phyloP scores from a whole-genome alignment of 2,329 filamentous ascomycete species.

The Pseudogymnoascus sp. region DNA sequence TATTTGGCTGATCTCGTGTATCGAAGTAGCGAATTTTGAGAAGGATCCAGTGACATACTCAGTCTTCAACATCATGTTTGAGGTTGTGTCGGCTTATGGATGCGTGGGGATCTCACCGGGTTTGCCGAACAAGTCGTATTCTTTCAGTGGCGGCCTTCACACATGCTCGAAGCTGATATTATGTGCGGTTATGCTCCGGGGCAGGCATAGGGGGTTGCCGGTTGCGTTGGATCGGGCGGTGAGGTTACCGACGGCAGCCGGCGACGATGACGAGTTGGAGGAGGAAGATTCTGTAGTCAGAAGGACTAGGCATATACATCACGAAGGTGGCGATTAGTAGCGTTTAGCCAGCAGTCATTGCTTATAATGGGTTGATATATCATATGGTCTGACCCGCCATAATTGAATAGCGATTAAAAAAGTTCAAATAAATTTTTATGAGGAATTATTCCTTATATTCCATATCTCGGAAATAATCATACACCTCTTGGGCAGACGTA shows the following conservation, averaged over 20 bases:
- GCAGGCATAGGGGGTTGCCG: slow-evolving; percentile 46
- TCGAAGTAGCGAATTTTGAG: slow-evolving; percentile 59
- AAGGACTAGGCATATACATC: background rate
- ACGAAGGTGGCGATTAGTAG: background rate
- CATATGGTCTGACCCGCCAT: background rate
- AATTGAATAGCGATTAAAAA: background rate
- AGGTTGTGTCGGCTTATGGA: slow-evolving; percentile 82
- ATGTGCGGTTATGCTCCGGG: slow-evolving; percentile 46
- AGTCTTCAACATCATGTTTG: slow-evolving; percentile 68
- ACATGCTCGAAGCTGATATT: slow-evolving; percentile 53
- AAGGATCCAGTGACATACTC: background rate
- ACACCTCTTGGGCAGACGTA: background rate
- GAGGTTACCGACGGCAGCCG: slow-evolving; percentile 30
- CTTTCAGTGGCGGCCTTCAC: slow-evolving; percentile 71
- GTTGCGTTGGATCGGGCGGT: slow-evolving; percentile 47
- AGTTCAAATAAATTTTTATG: background rate
- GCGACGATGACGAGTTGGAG: background rate
- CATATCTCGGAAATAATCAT: background rate
- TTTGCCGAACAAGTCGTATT: slow-evolving; percentile 63
- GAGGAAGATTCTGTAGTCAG: background rate
- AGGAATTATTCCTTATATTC: background rate
- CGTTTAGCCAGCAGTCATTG: background rate
- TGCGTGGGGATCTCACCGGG: slow-evolving; percentile 85
- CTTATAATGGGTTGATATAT: background rate
- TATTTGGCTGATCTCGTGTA: slow-evolving; percentile 84